phyloP scores from a whole-genome alignment of 768 basidiomycete species.

The Gyrodon lividus region DNA sequence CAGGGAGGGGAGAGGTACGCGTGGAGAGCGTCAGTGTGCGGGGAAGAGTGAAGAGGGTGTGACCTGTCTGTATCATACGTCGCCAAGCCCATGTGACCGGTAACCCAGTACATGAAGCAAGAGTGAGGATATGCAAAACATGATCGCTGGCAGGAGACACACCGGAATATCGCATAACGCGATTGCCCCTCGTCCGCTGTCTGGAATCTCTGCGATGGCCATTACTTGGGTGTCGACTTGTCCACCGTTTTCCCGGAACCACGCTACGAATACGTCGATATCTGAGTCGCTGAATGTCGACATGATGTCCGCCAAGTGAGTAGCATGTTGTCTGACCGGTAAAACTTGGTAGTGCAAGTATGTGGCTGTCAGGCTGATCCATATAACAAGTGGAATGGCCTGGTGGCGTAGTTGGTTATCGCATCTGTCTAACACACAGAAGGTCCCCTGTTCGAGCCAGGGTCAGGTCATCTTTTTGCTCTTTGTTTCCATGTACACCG shows the following conservation, averaged over 20 bases:
- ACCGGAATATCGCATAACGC: slow-evolving; percentile 77
- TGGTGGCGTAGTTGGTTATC: slow-evolving; percentile 60
- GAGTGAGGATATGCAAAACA: neutral
- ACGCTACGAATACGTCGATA: slow-evolving; percentile 44
- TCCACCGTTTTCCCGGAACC: slow-evolving; percentile 58
- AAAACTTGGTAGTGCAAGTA: too few relatives aligned
- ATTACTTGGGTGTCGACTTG: slow-evolving; percentile 45
- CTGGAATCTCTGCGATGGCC: slow-evolving; percentile 45
- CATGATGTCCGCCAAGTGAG: neutral
- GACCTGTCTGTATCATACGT: slow-evolving; percentile 59
- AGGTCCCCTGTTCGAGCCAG: slow-evolving; percentile 70
- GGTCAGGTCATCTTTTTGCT: slow-evolving; percentile 36
- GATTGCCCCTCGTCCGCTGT: slow-evolving; percentile 70
- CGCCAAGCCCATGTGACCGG: too few relatives aligned
- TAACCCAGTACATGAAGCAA: neutral
- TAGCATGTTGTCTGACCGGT: too few relatives aligned
- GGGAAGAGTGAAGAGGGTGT: slow-evolving; percentile 81
- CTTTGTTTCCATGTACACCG: too few relatives aligned
- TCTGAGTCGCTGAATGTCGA: neutral
- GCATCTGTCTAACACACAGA: slow-evolving; percentile 81
- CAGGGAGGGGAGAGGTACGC: slow-evolving; percentile 66
- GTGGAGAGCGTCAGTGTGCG: slow-evolving; percentile 74
- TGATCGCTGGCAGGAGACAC: slow-evolving; percentile 15
- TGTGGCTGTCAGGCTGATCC: neutral
- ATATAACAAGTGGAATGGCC: slow-evolving; percentile 9